Base-by-base conservation (phyloP, 2,329 filamentous ascomycete species). In the Scytalidium sp. region DNA sequence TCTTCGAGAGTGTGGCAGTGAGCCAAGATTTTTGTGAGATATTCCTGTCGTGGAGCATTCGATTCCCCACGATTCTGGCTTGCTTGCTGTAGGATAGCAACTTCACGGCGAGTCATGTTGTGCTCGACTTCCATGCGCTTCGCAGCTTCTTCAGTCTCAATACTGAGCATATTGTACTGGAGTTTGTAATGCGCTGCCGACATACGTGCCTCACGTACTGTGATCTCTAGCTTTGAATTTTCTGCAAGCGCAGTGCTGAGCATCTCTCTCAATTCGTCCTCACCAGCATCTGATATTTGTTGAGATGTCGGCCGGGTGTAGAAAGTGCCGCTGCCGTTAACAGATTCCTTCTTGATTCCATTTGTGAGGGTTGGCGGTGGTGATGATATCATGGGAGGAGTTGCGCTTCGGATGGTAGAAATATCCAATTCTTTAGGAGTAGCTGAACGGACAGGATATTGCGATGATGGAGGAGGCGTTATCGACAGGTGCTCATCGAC, bases 101-200 rank as follows among this genome's bases (percentile, higher is more conserved):
- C 87, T 68, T 97, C 91, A 19, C 88, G 81, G 54, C 90, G 83
- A n/a, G 87, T 87, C 81, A 97, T 92, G 56, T 94, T 88, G 60
- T 96, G 88, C 68, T 97, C 93, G 4, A 97, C 92, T 29, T 85
- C 87, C 58, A 93, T 90, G 21, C 91, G 84, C 68, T 95, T 92
- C 9, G 90, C 82, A 23, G 91, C 87, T 59, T 96, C 90, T 44
- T 87, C 84, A 48, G 88, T 91, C 63, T 96, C 90, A 56, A 97
- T 84, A 46, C 82, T 84, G 22, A 96, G 79, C 63, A 97, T 80
- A 60, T 87, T 91, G 64, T 92, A 88, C 67, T 97, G 93, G 48
- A 97, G 75, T 70, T 94, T 95, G 72, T 94, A 87, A 66, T 97
- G 92, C 25, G 92, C 88, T 15, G 88, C 85, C 51, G 92, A 88